Base-by-base conservation (phyloP, 352 stramenopile genomes). In the Globisporangium cylindrosporum region DNA sequence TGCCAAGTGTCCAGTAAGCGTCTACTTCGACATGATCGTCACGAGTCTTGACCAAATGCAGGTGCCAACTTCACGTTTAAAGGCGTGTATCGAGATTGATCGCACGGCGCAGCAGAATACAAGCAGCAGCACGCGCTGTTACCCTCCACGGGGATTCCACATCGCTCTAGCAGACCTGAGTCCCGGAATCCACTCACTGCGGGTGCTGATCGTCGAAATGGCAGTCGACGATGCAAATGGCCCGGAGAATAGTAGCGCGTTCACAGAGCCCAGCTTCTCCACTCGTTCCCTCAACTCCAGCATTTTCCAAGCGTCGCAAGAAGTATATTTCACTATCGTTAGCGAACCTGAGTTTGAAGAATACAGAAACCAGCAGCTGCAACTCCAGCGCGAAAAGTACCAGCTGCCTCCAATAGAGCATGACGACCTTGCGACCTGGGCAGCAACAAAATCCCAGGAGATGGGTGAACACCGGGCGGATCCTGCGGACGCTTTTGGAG, bases 401-500 rank as follows among this genome's bases (percentile, higher is more conserved):
- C 49, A 34, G 0, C 32, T 67, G 20, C 36, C 62, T 22, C 29
- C 62, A 25, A 20, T 18, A 3, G 32, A 67, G 6, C 49, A 60
- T 2, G 53, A 59, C 29, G 62, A 67, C 14, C 22, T 60, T 0
- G 43, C 78, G 18, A 4, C 46, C 22, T 64, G 59, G 59, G 9
- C 36, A 1, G 9, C 36, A n/a, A n/a, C n/a, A n/a, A n/a, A n/a
- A n/a, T n/a, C n/a, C n/a, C n/a, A n/a, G n/a, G n/a, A n/a, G n/a
- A n/a, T n/a, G n/a, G n/a, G n/a, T n/a, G n/a, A n/a, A n/a, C n/a
- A n/a, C n/a, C n/a, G n/a, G n/a, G n/a, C n/a, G n/a, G n/a, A n/a
- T n/a, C n/a, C n/a, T n/a, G n/a, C n/a, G n/a, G n/a, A n/a, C n/a
- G n/a, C n/a, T n/a, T n/a, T n/a, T n/a, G n/a, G n/a, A n/a, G n/a